Base-by-base conservation (phyloP, 176 grass and related monocot genomes). In the Cocos nucifera region DNA sequence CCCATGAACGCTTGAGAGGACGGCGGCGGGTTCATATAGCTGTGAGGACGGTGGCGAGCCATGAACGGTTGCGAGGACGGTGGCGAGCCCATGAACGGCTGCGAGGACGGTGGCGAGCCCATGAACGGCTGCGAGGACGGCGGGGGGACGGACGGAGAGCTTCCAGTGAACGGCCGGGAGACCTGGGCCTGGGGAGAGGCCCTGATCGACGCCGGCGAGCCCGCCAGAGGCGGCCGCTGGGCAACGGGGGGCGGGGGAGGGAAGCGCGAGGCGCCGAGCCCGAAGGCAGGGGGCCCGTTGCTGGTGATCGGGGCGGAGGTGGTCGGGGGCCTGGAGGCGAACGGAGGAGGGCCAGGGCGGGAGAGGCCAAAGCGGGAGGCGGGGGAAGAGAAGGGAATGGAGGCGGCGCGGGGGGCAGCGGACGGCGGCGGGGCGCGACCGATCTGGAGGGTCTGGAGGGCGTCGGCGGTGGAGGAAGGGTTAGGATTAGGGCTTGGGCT, bases 391-490 rank as follows among this genome's bases (percentile, higher is more conserved):
- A 44, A 44, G 35, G 9, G 35, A 5, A 1, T 8, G 21, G 50
- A 7, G 24, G 63, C 18, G 63, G 26, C 10, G 10, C 50, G 51
- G 32, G 56, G 53, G 39, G 44, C 17, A 15, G 70, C 4, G 51
- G 53, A 62, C 49, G 69, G 28, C 21, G 57, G 54, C 21, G 64
- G 79, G 64, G 51, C 57, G 73, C 59, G 83, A 22, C 70, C 75
- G 78, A 88, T 85, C 78, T 85, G 89, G 15, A 84, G 68, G 48
- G 81, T 88, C 49, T 86, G 68, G 61, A 79, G 65, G 30, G 81
- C 50, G 22, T 32, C 67, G 18, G 72, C 35, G 9, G 35, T 9
- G 48, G 20, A 77, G 49, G 59, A 69, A n/a, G 75, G 66, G 50
- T 57, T 77, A 23, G 53, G 75, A 16, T 63, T 70, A 6, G 80